A percentile compares a stretch with the other conserved stretches of the same genome.
phyloP scores from a whole-genome alignment of 2,329 filamentous ascomycete species.

The Microcera coccophila region DNA sequence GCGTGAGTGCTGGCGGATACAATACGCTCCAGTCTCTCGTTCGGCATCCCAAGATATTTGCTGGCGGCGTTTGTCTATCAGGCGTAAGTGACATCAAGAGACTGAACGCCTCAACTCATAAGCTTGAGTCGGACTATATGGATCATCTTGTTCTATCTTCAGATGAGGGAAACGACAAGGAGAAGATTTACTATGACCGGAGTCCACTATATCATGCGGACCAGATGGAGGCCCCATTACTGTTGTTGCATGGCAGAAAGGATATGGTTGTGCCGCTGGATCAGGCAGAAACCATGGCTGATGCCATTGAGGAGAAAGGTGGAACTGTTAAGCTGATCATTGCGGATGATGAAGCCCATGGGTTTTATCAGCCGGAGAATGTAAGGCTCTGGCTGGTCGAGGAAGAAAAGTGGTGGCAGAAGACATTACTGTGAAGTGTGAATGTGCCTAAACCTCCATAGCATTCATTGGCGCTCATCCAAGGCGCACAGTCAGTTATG shows the following conservation, averaged over 20 bases:
- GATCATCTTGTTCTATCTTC: constrained; percentile 39
- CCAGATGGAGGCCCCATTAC: constrained; percentile 46
- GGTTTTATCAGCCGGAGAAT: constrained; percentile 41
- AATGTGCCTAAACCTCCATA: background rate
- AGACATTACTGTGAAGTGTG: constrained; percentile 30
- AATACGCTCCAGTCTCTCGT: constrained; percentile 48
- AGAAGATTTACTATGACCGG: constrained; percentile 40
- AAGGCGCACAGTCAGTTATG: too few species aligned
- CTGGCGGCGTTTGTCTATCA: constrained; percentile 46
- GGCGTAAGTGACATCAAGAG: constrained; percentile 50
- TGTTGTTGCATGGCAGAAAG: constrained; percentile 53
- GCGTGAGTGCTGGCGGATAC: constrained; percentile 52
- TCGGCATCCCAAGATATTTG: constrained; percentile 44
- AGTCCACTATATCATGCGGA: constrained; percentile 48
- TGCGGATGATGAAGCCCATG: constrained; percentile 49
- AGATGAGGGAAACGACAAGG: constrained; percentile 37
- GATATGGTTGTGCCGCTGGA: constrained; percentile 57
- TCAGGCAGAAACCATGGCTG: constrained; percentile 52
- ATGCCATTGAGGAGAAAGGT: constrained; percentile 38
- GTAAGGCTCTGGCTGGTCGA: constrained; percentile 38
- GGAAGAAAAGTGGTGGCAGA: constrained; percentile 47
- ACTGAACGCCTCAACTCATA: constrained; percentile 48
- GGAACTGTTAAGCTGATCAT: constrained; percentile 46
- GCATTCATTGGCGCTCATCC: background rate
- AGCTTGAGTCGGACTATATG: constrained; percentile 54